Base-by-base conservation (phyloP, 2,329 filamentous ascomycete species). In the Rhynchosporium agropyri region DNA sequence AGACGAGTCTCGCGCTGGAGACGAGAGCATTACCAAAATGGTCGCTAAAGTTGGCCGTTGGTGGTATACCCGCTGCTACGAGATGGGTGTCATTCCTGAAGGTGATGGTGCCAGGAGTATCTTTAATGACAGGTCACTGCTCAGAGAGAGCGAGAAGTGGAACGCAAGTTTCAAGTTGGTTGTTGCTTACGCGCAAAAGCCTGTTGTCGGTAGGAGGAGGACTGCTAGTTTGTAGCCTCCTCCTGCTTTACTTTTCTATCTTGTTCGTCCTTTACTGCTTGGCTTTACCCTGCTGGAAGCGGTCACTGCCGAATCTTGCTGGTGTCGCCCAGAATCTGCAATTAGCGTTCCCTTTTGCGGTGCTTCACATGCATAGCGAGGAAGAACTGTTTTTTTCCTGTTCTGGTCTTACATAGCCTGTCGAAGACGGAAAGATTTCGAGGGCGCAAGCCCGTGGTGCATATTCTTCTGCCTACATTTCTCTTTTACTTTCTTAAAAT, bases 1-100 rank as follows among this genome's bases (percentile, higher is more conserved):
- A 36, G 88, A 91, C 67, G 82, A 87, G 42, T 84, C 85, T n/a
- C 81, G 85, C 0, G 80, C 84, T 13, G 89, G 89, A 28, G 92
- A 97, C 69, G 91, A 92, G 72, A 89, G 87, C 68, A 97, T 98
- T 73, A 91, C 92, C 13, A 93, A 91, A 73, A 96, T 96, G 82
- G 92, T 98, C 28, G 89, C 92, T 15, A 89, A 88, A 66, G 94
- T 98, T 10, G 94, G 92, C 1, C 84, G 95, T 49, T 98, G 94
- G 92, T 99, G 95, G 95, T 98, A 97, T 77, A 90, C 87, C 9
- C 86, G 90, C 58, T 97, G 94, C 79, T 98, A 97, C 75, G 94
- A 97, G 77, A 85, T 83, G 62, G 81, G 84, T 4, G 80, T 87
- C 8, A 76, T 84, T 63, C 33, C 60, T 20, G 77, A 81, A 63